These are phyloP conservation scores for Ascochyta koolunga DNA, from an alignment of 2,329 filamentous ascomycete genomes.

Conservation along the genomic window DNA sequence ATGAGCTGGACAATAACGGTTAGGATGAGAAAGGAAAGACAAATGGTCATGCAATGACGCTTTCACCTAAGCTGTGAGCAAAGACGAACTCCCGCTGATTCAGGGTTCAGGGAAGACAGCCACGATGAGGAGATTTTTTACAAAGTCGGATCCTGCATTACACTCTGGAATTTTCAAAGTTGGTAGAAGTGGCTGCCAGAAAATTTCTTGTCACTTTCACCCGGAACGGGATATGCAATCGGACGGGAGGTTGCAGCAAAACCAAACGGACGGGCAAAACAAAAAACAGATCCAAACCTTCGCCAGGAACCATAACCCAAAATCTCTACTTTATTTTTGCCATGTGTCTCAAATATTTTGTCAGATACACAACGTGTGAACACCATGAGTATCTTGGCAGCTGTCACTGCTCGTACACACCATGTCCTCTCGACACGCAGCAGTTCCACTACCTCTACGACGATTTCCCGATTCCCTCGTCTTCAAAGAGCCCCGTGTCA, in stretches of 20 bases:
- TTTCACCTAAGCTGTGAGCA: neutral
- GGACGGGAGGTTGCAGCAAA: slow-evolving; percentile 4
- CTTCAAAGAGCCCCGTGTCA: neutral
- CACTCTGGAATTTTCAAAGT: neutral
- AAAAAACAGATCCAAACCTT: neutral
- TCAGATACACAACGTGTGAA: neutral
- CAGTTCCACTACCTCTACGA: slow-evolving; percentile 8
- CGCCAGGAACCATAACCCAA: neutral
- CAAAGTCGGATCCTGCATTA: no score
- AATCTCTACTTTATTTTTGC: neutral
- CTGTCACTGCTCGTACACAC: slow-evolving; percentile 2
- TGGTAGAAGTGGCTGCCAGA: no score
- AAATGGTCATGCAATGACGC: neutral
- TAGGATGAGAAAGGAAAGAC: neutral
- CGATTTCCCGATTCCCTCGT: slow-evolving; percentile 1
- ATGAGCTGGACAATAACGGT: neutral
- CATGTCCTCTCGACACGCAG: slow-evolving; percentile 3
- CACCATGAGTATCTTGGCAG: slow-evolving; percentile 14
- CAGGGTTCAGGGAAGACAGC: neutral
- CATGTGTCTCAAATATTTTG: slow-evolving; percentile 15
- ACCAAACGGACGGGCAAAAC: slow-evolving; percentile 4
- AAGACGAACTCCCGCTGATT: neutral
- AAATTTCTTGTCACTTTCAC: slow-evolving; percentile 7
- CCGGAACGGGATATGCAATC: neutral
- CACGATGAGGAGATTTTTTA: no score